Base-by-base conservation (phyloP, 495 filamentous ascomycete genomes). In the Hypomontagnella submonticulosa region DNA sequence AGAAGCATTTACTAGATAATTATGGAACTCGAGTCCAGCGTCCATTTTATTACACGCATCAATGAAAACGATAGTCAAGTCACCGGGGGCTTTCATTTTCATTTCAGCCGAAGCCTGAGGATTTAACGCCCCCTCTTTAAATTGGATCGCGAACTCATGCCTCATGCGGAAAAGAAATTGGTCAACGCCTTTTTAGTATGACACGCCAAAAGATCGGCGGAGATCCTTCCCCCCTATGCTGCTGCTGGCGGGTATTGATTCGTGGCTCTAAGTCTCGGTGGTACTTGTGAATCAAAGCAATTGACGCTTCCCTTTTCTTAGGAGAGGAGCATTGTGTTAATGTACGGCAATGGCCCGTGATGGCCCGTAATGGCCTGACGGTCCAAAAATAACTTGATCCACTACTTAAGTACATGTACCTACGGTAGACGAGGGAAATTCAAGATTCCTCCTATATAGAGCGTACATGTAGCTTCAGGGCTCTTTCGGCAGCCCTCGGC, bases 191-290 rank as follows among this genome's bases (percentile, higher is more conserved):
- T 12, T n/a, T 23, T 38, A 63, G 49, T 63, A 63, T 56, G 65
- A 68, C 65, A 68, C 65, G 59, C 59, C 65, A 59, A 44, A 54
- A 68, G 54, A 63, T 63, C 54, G 38, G 54, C 59, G 44, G 54
- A 60, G 50, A 59, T 3, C n/a, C n/a, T n/a, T 60, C 60, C 37
- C 51, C 16, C 48, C 30, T 60, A 63, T 59, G 65, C 55, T 68
- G 65, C 58, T 59, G 65, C 55, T 68, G 65, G 59, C 65, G 42
- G 23, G 49, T 47, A 55, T 6, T 63, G 65, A 68, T 68, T 68
- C 65, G 65, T 38, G 38, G 49, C 52, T 32, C 16, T 20, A 37
- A 57, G 19, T 48, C 49, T 41, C 34, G 42, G 58, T 55, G 13
- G 54, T 38, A 62, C 23, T 43, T 19, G 19, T 43, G 5, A 40